phyloP scores from a whole-genome alignment of 129 eudicot genomes.

The Tagetes erecta region DNA sequence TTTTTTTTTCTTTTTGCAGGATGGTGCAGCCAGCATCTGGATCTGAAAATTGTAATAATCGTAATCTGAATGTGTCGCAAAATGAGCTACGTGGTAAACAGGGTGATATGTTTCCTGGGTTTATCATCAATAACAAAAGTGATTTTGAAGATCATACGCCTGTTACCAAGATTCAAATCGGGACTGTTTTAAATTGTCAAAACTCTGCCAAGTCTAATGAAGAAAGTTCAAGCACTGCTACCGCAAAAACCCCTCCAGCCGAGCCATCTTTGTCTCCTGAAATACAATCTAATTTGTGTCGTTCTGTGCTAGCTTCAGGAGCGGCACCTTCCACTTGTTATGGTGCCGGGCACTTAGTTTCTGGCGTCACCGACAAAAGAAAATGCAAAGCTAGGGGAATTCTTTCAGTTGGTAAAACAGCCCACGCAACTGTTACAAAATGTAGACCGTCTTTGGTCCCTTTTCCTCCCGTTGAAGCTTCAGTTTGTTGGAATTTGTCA shows the following conservation, averaged over 20 bases:
- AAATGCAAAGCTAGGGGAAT: conserved; percentile 83
- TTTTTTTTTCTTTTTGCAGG: conserved; percentile 17
- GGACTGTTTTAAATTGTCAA: conserved; percentile 34
- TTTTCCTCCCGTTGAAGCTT: conserved; percentile 76
- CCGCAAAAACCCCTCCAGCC: conserved; percentile 64
- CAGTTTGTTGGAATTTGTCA: conserved; percentile 72
- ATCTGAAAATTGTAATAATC: conserved; percentile 20
- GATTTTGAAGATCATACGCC: conserved; percentile 55
- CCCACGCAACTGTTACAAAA: conserved; percentile 17
- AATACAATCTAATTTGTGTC: conserved; percentile 56
- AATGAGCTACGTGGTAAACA: conserved; percentile 12
- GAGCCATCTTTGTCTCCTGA: conserved; percentile 90
- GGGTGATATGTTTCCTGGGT: conserved; percentile 39
- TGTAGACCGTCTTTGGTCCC: conserved; percentile 55
- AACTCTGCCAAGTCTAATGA: conserved; percentile 23
- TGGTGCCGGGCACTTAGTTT: conserved; percentile 76
- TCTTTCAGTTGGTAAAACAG: conserved; percentile 48
- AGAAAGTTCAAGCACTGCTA: conserved; percentile 31
- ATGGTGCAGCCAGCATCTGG: conserved; percentile 35
- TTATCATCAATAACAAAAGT: conserved; percentile 23
- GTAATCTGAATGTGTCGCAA: conserved; percentile 11
- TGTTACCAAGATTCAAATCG: conserved; percentile 41
- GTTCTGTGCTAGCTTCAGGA: conserved; percentile 38
- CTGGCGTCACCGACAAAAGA: conserved; percentile 69
- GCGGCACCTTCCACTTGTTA: conserved; percentile 60